Evolutionary conservation across 305 asterid species (phyloP), one percentile per base, ranked within the genome.

Genomic region (Rubia peregrina): DNA sequence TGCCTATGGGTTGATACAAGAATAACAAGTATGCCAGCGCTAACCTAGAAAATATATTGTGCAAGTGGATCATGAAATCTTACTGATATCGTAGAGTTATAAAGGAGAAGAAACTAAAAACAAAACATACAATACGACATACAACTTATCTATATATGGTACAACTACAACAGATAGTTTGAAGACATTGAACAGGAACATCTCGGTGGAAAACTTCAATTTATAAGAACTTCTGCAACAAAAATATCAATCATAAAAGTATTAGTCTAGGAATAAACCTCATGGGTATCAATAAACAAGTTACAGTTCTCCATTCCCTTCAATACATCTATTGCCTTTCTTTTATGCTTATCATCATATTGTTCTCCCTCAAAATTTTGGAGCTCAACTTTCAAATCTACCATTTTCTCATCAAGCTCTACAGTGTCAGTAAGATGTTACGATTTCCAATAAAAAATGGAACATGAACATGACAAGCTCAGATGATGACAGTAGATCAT

Each of bases 331-430:
- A 85, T 53, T 13, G 99, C 98, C 81, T 88, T 95, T 68, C 64
- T 71, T 85, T 79, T 85, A 76, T 90, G 91, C 70, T 77, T 87
- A 81, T 87, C 99, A 73, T 89, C 99, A 73, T 80, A 40, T 67
- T 85, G 92, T 80, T 87, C 97, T 65, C 87, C 91, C 79, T 95
- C 97, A 80, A 85, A 85, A 73, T 93, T 74, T 81, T 86, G 86
- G 65, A 95, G 97, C 87, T 95, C 99, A 63, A 74, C 77, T 83
- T 88, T 95, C 86, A 95, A 86, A 79, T 95, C 98, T 72, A 73
- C 80, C 99, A 95, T 95, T 76, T 98, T 95, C 84, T 90, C 98
- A 70, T 91, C 98, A 81, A 95, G 98, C 89, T 91, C 98, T 91
- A 85, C 73, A 53, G 38, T n/a, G 69, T 68, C 49, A 78, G 70